phyloP scores from a whole-genome alignment of 805 yeast species.

The Spathaspora passalidarum region DNA sequence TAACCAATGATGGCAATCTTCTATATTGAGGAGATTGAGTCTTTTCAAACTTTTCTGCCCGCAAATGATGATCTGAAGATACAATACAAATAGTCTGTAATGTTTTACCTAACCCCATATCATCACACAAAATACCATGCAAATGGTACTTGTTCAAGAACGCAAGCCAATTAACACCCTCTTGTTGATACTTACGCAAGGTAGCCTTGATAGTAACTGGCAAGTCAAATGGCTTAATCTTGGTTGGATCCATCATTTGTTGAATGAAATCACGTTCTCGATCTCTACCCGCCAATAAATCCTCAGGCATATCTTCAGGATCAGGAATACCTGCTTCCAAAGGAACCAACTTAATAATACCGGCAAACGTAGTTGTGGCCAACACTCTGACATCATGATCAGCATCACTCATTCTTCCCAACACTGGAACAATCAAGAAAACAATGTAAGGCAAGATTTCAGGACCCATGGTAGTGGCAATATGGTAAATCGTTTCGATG shows the following conservation, averaged over 20 bases:
- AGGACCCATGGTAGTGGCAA: conserved; percentile 81
- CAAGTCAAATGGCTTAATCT: conserved; percentile 79
- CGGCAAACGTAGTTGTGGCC: conserved; percentile 95
- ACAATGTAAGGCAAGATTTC: conserved; percentile 91
- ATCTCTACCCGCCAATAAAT: conserved; percentile 83
- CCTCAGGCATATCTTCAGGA: conserved; percentile 85
- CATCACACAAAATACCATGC: conserved; percentile 97
- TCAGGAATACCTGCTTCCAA: conserved; percentile 96
- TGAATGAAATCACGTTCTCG: conserved; percentile 90
- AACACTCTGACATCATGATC: conserved; percentile 82
- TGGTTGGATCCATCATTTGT: conserved; percentile 97
- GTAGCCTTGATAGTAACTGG: conserved; percentile 94
- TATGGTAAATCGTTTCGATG: conserved; percentile 84
- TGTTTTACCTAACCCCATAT: conserved; percentile 98
- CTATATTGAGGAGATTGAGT: conserved; percentile 66
- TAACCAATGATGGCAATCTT: conserved; percentile 76
- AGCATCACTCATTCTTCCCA: conserved; percentile 97
- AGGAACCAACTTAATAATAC: conserved; percentile 92
- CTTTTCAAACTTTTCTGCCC: conserved; percentile 64
- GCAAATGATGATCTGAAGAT: conserved; percentile 88
- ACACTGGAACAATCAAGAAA: conserved; percentile 90
- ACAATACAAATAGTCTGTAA: conserved; percentile 95
- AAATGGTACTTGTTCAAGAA: conserved; percentile 90
- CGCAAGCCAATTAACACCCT: conserved; percentile 97
- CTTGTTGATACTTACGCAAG: conserved; percentile 92